Evolutionary conservation across 2,329 filamentous ascomycete genomes (phyloP), one percentile per base, ranked within the genome.

Genomic region (Paracorniculantispora psalliotae): DNA sequence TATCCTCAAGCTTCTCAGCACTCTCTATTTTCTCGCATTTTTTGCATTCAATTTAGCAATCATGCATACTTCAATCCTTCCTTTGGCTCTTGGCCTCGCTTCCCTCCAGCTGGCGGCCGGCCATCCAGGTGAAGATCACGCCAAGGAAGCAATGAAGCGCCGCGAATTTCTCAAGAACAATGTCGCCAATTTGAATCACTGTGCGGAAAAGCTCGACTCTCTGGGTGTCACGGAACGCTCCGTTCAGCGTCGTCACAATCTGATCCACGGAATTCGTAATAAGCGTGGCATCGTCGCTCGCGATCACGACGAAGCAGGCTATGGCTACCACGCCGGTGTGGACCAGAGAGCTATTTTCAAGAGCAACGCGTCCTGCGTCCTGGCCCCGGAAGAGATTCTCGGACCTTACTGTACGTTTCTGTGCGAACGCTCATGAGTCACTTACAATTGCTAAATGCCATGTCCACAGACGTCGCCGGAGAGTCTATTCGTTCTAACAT

Each of bases 391-490:
- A 61, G 75, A 75, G 26, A 79, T 75, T 8, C 69, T 79, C 65
- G 78, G 78, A 4, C 78, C 79, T 25, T 81, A 80, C 69, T 81
- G 69, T 67, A 62, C 61, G 66, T 28, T n/a, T n/a, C n/a, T n/a
- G n/a, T n/a, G n/a, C n/a, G n/a, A n/a, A n/a, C n/a, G n/a, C n/a
- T n/a, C n/a, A n/a, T n/a, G n/a, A n/a, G n/a, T n/a, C n/a, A n/a
- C n/a, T n/a, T n/a, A n/a, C n/a, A n/a, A n/a, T 26, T 23, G 19
- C 49, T 57, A 58, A 39, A 7, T 21, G 15, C n/a, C 35, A 43
- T 28, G 6, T 25, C 15, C 17, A 43, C 25, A 68, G 65, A 72
- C 59, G 72, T 78, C 48, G 64, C 69, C 19, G 77, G 75, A n/a
- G 75, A 79, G 62, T 67, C 71, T 44, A 66, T 79, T 51, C 74